Percentiles rank a stretch among this genome's conserved stretches.
These are phyloP conservation scores for apple (Malus domestica) DNA, from an alignment of 306 rosid genomes.

Conservation along the genomic window ASM211411v1 NC_041802.1:2876001-2876500, in stretches of 20 bases:
- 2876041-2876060: constrained; percentile 70
- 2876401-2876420: constrained; percentile 69
- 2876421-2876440: constrained; percentile 90
- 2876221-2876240: constrained; percentile 12
- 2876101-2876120: constrained; percentile 61
- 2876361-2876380: constrained; percentile 80
- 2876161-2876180: constrained; percentile 66
- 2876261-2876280: constrained; percentile 62
- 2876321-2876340: constrained; percentile 82
- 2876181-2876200: constrained; percentile 11
- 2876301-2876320: constrained; percentile 52
- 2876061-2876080: constrained; percentile 73
- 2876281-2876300: constrained; percentile 28
- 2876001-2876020: constrained; percentile 71
- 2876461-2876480: constrained; percentile 71
- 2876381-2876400: constrained; percentile 79
- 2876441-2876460: constrained; percentile 62
- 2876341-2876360: constrained; percentile 74
- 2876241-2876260: constrained; percentile 11
- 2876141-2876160: constrained; percentile 52
- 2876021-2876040: constrained; percentile 76
- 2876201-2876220: constrained; percentile 10
- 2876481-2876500: constrained; percentile 70
- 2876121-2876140: constrained; percentile 72
- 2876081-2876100: constrained; percentile 95